Conservation (phyloP, 441 rosid species). For the Eruca vesicaria region DNA sequence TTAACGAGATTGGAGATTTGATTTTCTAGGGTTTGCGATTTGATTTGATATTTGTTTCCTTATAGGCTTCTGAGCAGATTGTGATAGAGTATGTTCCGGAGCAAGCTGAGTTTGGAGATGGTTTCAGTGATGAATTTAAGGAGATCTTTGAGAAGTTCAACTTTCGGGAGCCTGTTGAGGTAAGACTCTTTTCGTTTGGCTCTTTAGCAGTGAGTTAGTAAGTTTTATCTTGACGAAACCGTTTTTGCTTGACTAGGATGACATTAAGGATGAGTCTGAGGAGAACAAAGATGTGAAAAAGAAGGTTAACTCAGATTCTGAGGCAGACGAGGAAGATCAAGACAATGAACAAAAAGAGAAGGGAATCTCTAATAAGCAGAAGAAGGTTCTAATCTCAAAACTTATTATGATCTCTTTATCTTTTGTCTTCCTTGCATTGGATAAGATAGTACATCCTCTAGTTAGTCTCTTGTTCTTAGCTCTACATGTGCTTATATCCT, state of each 20-base stretch:
- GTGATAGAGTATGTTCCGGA: slow-evolving; percentile 90
- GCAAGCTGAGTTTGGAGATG: slow-evolving; percentile 77
- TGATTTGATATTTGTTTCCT: not conserved
- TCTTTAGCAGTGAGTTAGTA: too few relatives aligned
- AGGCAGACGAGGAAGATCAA: slow-evolving; percentile 74
- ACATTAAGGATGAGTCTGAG: slow-evolving; percentile 59
- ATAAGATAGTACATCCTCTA: not conserved
- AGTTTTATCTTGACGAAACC: too few relatives aligned
- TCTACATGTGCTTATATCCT: not conserved
- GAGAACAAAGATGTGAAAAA: slow-evolving; percentile 60
- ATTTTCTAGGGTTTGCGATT: slow-evolving; percentile 37
- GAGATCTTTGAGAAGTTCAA: slow-evolving; percentile 84
- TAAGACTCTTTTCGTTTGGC: slow-evolving; percentile 8
- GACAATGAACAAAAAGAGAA: slow-evolving; percentile 70
- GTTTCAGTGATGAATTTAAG: slow-evolving; percentile 74
- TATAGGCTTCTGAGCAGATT: slow-evolving; percentile 63
- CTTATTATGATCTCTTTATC: not conserved
- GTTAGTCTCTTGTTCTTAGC: not conserved
- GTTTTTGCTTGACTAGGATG: slow-evolving; percentile 49
- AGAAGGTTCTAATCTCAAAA: slow-evolving; percentile 52
- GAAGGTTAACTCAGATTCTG: slow-evolving; percentile 77
- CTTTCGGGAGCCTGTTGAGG: slow-evolving; percentile 68
- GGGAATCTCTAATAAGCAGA: slow-evolving; percentile 89
- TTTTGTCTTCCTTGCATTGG: not conserved
- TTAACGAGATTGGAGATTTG: not conserved